phyloP scores from a whole-genome alignment of 2,329 filamentous ascomycete genomes.

The Emmonsiellopsis sp. region DNA sequence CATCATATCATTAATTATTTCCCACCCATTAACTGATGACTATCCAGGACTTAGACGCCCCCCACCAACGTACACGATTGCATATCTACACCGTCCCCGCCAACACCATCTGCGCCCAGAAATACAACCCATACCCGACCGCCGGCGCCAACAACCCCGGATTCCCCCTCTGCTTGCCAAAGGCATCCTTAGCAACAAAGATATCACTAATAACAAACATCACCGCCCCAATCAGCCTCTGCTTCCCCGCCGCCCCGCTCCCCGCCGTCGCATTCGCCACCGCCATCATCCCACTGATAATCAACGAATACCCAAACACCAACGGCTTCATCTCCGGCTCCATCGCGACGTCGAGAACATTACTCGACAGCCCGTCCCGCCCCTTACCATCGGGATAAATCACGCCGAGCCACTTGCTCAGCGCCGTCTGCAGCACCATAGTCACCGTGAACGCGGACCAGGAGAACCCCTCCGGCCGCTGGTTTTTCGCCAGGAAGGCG shows the following conservation, averaged over 20 bases:
- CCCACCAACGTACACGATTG: background rate
- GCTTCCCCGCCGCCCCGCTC: constrained; percentile 10
- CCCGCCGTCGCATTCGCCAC: constrained; percentile 15
- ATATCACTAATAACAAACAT: constrained; percentile 25
- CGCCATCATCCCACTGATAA: constrained; percentile 21
- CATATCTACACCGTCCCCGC: constrained; percentile 10
- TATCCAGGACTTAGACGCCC: background rate
- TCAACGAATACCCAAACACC: constrained; percentile 18
- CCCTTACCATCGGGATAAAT: constrained; percentile 13
- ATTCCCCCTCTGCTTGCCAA: constrained; percentile 11
- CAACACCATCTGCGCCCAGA: constrained; percentile 22
- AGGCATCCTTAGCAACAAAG: constrained; percentile 24
- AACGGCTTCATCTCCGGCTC: constrained; percentile 18
- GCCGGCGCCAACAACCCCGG: constrained; percentile 9
- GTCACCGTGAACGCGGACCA: constrained; percentile 11
- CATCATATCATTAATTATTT: background rate
- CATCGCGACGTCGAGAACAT: constrained; percentile 18
- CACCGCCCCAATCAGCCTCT: constrained; percentile 18
- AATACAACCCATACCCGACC: constrained; percentile 19
- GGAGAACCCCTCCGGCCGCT: constrained; percentile 8
- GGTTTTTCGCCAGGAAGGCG: constrained; percentile 15
- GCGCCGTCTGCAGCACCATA: constrained; percentile 13
- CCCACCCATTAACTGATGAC: background rate
- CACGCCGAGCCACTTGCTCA: constrained; percentile 19
- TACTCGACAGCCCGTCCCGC: constrained; percentile 8